Conservation (phyloP, 2,329 filamentous ascomycete genomes). For the Paracoccidioides brasiliensis region DNA sequence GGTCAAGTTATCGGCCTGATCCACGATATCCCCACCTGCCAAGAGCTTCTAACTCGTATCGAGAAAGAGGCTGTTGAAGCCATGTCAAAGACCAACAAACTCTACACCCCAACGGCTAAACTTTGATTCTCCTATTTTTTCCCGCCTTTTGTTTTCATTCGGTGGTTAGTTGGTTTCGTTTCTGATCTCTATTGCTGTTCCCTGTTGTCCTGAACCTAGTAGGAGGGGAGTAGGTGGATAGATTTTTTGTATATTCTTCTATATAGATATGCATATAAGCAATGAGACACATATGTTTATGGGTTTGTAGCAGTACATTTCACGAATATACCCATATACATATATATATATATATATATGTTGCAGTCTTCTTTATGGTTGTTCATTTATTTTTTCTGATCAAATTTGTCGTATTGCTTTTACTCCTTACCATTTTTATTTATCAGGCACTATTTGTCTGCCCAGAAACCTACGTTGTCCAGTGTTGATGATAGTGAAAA, state of each 20-base stretch:
- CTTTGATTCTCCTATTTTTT: background rate
- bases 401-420: too few relatives aligned
- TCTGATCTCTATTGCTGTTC: background rate
- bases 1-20: slow-evolving; percentile 89
- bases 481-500: too few relatives aligned
- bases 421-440: too few relatives aligned
- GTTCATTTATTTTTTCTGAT: too few relatives aligned
- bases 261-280: too few relatives aligned
- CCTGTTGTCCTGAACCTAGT: background rate
- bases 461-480: too few relatives aligned
- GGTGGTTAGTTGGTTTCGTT: background rate
- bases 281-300: background rate
- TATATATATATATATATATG: too few relatives aligned
- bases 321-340: too few relatives aligned
- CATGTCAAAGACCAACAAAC: slow-evolving; percentile 44
- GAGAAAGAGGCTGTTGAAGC: slow-evolving; percentile 62
- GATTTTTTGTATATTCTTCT: too few relatives aligned
- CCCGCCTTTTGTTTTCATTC: background rate
- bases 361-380: too few relatives aligned
- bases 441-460: too few relatives aligned
- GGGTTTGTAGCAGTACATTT: background rate
- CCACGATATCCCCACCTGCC: slow-evolving; percentile 68
- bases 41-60: slow-evolving; percentile 55
- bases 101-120: slow-evolving; percentile 28
- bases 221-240: background rate